A percentile compares a stretch with the other conserved stretches of the same genome.
Evolutionary conservation across 495 filamentous ascomycete genomes (phyloP).

Genomic region (Penicillium dipodomyicola): DNA sequence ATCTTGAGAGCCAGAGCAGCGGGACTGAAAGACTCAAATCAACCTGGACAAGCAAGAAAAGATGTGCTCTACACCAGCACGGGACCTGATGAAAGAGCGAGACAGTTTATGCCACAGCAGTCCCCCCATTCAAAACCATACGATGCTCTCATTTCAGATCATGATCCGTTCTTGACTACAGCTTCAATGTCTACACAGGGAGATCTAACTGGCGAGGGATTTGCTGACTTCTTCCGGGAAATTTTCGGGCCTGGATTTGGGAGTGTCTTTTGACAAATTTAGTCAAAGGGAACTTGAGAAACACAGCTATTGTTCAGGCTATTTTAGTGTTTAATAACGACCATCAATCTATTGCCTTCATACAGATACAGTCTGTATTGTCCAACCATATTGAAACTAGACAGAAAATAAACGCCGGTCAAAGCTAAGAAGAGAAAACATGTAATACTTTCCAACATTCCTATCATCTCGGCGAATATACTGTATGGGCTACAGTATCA

Average conservation of each 20-base stretch:
- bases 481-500: too few species aligned
- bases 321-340: neutral
- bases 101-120: neutral
- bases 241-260: constrained; percentile 26
- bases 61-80: neutral
- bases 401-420: too few species aligned
- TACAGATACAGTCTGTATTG: neutral
- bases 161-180: constrained; percentile 21
- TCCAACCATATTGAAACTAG: too few species aligned
- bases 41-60: neutral
- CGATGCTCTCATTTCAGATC: constrained; percentile 8
- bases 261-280: constrained; percentile 17
- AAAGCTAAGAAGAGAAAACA: too few species aligned
- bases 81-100: neutral
- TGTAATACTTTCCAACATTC: too few species aligned
- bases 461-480: too few species aligned
- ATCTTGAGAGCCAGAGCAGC: constrained; percentile 20
- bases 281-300: neutral
- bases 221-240: constrained; percentile 25
- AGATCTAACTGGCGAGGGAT: constrained; percentile 21
- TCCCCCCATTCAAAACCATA: neutral
- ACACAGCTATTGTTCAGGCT: neutral
- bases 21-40: neutral
- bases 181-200: constrained; percentile 6
- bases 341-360: neutral